phyloP scores from a whole-genome alignment of 768 basidiomycete species.

The Kwoniella sp. region DNA sequence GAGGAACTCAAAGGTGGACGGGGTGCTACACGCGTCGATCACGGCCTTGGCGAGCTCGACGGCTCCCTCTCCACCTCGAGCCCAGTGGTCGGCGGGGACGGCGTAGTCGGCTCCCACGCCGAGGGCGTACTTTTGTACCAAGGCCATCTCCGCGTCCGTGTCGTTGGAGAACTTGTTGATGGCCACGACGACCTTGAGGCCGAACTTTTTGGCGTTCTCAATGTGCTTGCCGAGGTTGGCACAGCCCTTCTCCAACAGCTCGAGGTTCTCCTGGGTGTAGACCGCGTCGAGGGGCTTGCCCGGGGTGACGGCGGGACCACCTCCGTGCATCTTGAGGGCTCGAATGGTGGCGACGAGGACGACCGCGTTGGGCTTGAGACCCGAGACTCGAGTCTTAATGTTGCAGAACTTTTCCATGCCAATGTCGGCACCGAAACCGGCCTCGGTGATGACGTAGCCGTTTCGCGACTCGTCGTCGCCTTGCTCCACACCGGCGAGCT shows the following conservation, averaged over 20 bases:
- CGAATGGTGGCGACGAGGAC: constrained; percentile 96
- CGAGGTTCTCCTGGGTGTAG: constrained; percentile 89
- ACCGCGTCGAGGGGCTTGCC: constrained; percentile 90
- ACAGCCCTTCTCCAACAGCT: constrained; percentile 82
- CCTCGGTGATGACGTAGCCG: constrained; percentile 96
- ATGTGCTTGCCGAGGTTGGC: constrained; percentile 91
- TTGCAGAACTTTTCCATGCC: constrained; percentile 84
- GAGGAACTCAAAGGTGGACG: constrained; percentile 82
- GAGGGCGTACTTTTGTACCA: constrained; percentile 74
- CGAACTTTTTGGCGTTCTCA: constrained; percentile 89
- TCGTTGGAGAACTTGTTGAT: constrained; percentile 93
- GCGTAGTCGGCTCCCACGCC: constrained; percentile 89
- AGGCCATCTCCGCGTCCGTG: constrained; percentile 78
- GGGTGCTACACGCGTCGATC: constrained; percentile 69
- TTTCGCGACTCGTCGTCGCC: constrained; percentile 75
- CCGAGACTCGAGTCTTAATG: constrained; percentile 94
- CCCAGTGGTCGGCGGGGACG: constrained; percentile 96
- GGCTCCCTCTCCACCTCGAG: constrained; percentile 87
- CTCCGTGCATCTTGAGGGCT: constrained; percentile 98
- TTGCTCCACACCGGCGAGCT: constrained; percentile 90
- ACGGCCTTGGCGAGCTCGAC: constrained; percentile 87
- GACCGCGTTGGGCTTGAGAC: constrained; percentile 85
- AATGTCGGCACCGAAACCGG: constrained; percentile 98
- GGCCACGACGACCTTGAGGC: constrained; percentile 90
- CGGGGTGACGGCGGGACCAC: constrained; percentile 91